These are phyloP conservation scores for Breviolum minutum DNA, from an alignment of 73 alveolate genomes.

Conservation along the genomic window DNA sequence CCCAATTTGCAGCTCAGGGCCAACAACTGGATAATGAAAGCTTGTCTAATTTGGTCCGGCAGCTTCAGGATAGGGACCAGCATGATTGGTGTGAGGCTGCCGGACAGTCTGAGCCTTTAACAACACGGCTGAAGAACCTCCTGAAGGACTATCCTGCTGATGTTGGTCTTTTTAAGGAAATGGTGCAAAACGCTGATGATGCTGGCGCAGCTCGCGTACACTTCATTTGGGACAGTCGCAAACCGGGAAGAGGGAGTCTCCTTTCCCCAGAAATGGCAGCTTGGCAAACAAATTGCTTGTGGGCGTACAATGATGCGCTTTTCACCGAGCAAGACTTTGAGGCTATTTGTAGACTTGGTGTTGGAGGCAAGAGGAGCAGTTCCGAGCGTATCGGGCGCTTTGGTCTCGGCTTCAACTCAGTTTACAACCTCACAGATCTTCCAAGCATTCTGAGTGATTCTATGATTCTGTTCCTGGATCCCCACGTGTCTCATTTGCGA, in stretches of 20 bases:
- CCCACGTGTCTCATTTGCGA: slow-evolving; percentile 61
- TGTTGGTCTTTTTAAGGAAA: slow-evolving; percentile 86
- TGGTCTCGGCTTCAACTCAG: slow-evolving; percentile 90
- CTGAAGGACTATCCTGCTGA: slow-evolving; percentile 92
- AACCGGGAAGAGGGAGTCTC: slow-evolving; percentile 62
- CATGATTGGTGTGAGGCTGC: slow-evolving; percentile 91
- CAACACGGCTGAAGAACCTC: slow-evolving; percentile 91
- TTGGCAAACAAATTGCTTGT: slow-evolving; percentile 64
- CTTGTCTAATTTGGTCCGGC: slow-evolving; percentile 51
- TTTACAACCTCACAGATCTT: slow-evolving; percentile 64
- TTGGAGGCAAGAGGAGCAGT: slow-evolving; percentile 61
- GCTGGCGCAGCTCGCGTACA: slow-evolving; percentile 93
- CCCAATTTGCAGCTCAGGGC: slow-evolving; percentile 86
- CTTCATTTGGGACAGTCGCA: slow-evolving; percentile 69
- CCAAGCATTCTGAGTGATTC: slow-evolving; percentile 64
- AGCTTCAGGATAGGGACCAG: slow-evolving; percentile 61
- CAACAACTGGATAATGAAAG: slow-evolving; percentile 61
- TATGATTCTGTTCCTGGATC: slow-evolving; percentile 69
- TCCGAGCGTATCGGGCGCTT: slow-evolving; percentile 85
- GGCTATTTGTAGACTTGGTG: slow-evolving; percentile 78
- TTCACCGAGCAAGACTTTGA: slow-evolving; percentile 82
- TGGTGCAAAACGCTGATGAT: slow-evolving; percentile 84
- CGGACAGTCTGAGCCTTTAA: slow-evolving; percentile 81
- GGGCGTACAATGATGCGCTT: slow-evolving; percentile 90
- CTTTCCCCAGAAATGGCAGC: slow-evolving; percentile 82